Evolutionary conservation across 2,329 filamentous ascomycete genomes (phyloP).

Genomic region (Rhinocladiella similis): DNA sequence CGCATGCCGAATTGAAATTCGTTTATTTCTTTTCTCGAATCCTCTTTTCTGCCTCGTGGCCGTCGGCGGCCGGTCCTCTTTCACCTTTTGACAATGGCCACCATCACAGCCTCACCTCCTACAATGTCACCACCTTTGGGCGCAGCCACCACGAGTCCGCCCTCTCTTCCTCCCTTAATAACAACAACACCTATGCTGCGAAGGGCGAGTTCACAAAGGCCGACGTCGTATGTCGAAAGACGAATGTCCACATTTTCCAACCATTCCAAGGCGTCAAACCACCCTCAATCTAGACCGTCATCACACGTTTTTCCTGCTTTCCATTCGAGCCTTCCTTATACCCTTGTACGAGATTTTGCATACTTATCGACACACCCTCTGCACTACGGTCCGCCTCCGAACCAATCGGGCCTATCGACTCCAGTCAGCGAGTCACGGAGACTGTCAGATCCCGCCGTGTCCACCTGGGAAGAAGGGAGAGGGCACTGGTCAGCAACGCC

Average conservation of each 20-base stretch:
- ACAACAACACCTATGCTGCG: constrained; percentile 50
- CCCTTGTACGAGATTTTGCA: constrained; percentile 94
- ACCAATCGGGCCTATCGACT: constrained; percentile 78
- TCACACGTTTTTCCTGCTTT: constrained; percentile 83
- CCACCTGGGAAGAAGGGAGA: constrained; percentile 70
- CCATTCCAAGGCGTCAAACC: constrained; percentile 55
- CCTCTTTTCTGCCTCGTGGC: neutral
- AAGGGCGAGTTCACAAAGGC: constrained; percentile 62
- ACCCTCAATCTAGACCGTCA: constrained; percentile 69
- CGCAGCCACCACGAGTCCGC: constrained; percentile 36
- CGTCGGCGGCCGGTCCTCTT: constrained; percentile 10
- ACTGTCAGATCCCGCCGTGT: constrained; percentile 77
- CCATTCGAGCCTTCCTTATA: constrained; percentile 81
- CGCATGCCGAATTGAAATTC: constrained; percentile 8
- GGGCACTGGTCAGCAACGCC: constrained; percentile 56
- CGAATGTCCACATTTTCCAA: constrained; percentile 82
- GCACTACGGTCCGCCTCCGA: constrained; percentile 88
- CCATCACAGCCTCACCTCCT: constrained; percentile 41
- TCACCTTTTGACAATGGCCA: constrained; percentile 30
- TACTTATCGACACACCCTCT: constrained; percentile 80
- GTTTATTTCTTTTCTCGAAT: constrained; percentile 1
- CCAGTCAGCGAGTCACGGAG: constrained; percentile 77
- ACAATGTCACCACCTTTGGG: constrained; percentile 27
- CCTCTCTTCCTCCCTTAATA: constrained; percentile 50
- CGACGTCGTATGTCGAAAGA: constrained; percentile 77